phyloP scores from a whole-genome alignment of 2,329 filamentous ascomycete species.

The Claviceps spartinae region DNA sequence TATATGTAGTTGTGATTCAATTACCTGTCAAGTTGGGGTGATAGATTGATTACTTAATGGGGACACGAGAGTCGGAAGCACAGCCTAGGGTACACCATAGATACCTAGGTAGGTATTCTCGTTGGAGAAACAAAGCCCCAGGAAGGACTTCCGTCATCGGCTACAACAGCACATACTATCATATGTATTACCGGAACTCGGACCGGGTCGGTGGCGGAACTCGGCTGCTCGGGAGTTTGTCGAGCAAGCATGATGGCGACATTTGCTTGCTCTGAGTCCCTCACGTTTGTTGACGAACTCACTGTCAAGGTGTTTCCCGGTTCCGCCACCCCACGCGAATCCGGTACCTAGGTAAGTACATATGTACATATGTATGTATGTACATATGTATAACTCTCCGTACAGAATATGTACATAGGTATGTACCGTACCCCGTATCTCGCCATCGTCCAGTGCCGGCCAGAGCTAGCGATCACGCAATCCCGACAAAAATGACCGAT shows the following conservation, averaged over 20 bases:
- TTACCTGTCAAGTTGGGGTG: no score
- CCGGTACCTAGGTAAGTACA: conserved; percentile 8
- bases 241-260: conserved; percentile 6
- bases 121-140: background rate
- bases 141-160: background rate
- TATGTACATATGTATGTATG: no score
- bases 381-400: no score
- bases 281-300: background rate
- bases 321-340: conserved; percentile 8
- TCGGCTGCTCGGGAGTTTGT: conserved; percentile 3
- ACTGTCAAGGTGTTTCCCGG: background rate
- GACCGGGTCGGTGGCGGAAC: conserved; percentile 7
- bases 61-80: background rate
- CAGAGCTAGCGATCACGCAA: conserved; percentile 23
- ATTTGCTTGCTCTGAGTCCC: background rate
- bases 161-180: no score
- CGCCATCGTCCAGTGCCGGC: conserved; percentile 9
- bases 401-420: conserved; percentile 2
- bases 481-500: conserved; percentile 14
- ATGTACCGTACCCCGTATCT: conserved; percentile 7
- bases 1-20: no score
- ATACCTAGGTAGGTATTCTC: background rate
- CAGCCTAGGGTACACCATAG: background rate
- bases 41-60: background rate
- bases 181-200: conserved; percentile 1